Percentiles rank a stretch among this genome's conserved stretches.
These are phyloP conservation scores for Ogataea chonburiensis DNA, from an alignment of 805 yeast species.

Conservation along the genomic window DNA sequence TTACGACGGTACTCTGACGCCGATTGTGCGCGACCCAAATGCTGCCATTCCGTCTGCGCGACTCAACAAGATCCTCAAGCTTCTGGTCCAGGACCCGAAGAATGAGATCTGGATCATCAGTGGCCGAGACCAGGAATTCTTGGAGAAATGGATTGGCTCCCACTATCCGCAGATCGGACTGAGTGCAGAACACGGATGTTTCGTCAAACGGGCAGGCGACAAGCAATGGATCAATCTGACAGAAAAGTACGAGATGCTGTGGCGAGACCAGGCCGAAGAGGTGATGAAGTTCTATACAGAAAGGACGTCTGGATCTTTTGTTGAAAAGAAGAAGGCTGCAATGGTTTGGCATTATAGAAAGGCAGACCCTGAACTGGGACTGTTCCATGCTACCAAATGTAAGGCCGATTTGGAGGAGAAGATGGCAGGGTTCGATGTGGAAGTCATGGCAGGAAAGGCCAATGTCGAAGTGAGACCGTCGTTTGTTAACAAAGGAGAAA, in stretches of 20 bases:
- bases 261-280: slow-evolving; percentile 83
- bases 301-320: slow-evolving; percentile 84
- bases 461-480: slow-evolving; percentile 96
- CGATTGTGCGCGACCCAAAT: slow-evolving; percentile 95
- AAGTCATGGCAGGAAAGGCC: slow-evolving; percentile 96
- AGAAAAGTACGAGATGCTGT: slow-evolving; percentile 81
- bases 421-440: slow-evolving; percentile 72
- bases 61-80: slow-evolving; percentile 56
- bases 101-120: slow-evolving; percentile 94
- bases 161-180: slow-evolving; percentile 65
- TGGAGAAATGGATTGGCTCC: slow-evolving; percentile 84
- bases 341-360: slow-evolving; percentile 97
- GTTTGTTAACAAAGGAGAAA: slow-evolving; percentile 95
- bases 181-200: slow-evolving; percentile 97
- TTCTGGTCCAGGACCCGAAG: slow-evolving; percentile 67
- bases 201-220: slow-evolving; percentile 70
- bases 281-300: slow-evolving; percentile 76
- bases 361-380: slow-evolving; percentile 91
- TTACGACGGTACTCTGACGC: slow-evolving; percentile 96
- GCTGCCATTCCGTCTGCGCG: slow-evolving; percentile 93
- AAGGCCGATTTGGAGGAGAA: slow-evolving; percentile 59
- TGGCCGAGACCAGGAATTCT: slow-evolving; percentile 89
- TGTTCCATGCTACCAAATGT: slow-evolving; percentile 76
- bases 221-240: slow-evolving; percentile 82
- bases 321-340: slow-evolving; percentile 89